These are phyloP conservation scores for Penicillium nordicum DNA, from an alignment of 2,329 filamentous ascomycete genomes.

Conservation along the genomic window DNA sequence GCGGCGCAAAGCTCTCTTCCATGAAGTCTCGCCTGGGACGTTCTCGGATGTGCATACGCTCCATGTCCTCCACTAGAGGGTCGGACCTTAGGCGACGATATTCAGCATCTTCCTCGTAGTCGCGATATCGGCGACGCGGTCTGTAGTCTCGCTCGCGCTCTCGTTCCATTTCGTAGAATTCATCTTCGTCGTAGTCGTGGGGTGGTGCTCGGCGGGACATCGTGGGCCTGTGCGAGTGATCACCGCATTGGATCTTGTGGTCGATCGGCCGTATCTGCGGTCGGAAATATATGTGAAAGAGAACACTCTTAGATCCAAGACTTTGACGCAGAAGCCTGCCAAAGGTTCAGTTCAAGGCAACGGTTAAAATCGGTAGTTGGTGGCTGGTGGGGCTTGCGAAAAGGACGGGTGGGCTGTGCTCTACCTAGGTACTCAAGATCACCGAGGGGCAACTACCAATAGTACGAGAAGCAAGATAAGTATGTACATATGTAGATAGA, in stretches of 20 bases:
- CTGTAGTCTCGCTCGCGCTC: slow-evolving; percentile 25
- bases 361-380: neutral
- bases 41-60: slow-evolving; percentile 41
- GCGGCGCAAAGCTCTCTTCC: slow-evolving; percentile 32
- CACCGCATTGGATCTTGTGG: neutral
- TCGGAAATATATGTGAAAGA: neutral
- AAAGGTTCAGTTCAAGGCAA: neutral
- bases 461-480: neutral
- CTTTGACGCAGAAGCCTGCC: neutral
- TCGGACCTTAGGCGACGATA: slow-evolving; percentile 31
- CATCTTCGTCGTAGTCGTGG: slow-evolving; percentile 30
- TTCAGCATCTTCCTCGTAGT: slow-evolving; percentile 30
- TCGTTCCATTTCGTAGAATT: slow-evolving; percentile 26
- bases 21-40: slow-evolving; percentile 34
- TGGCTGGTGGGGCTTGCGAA: neutral
- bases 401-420: neutral
- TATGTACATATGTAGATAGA: neutral
- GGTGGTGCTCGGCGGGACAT: slow-evolving; percentile 34
- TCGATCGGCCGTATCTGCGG: neutral
- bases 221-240: neutral
- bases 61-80: slow-evolving; percentile 45
- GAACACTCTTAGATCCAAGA: neutral
- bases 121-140: slow-evolving; percentile 26
- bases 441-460: neutral
- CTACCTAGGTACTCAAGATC: too few species aligned